phyloP scores from a whole-genome alignment of 768 basidiomycete genomes.

The Goffeauzyma gilvescens region DNA sequence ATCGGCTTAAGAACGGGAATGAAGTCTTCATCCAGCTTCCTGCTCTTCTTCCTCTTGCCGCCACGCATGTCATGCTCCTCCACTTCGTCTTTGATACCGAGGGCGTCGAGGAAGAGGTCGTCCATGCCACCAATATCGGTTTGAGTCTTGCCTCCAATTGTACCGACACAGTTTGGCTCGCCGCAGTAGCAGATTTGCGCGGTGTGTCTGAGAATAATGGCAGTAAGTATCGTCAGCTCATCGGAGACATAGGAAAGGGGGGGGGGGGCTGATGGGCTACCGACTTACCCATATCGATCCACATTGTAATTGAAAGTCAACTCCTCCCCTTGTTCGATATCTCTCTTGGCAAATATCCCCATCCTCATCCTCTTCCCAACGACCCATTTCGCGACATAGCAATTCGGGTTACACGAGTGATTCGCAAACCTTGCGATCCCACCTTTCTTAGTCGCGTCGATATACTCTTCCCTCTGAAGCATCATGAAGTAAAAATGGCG shows the following conservation, averaged over 20 bases:
- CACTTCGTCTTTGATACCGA: conserved; percentile 83
- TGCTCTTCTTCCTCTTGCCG: conserved; percentile 67
- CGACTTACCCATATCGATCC: conserved; percentile 81
- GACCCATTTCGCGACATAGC: conserved; percentile 96
- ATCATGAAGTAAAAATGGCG: conserved; percentile 99
- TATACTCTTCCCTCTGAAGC: conserved; percentile 96
- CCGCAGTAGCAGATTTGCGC: conserved; percentile 90
- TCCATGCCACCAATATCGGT: conserved; percentile 89
- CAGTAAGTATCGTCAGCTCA: background rate
- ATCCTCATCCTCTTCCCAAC: conserved; percentile 73
- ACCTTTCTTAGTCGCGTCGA: conserved; percentile 92
- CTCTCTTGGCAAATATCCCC: conserved; percentile 82
- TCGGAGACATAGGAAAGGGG: background rate
- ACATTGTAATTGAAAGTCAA: conserved; percentile 99
- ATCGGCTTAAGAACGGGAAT: conserved; percentile 61
- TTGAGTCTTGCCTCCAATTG: conserved; percentile 94
- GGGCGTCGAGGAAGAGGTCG: conserved; percentile 79
- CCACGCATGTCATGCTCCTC: conserved; percentile 70
- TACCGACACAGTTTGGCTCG: conserved; percentile 84
- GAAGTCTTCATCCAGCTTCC: conserved; percentile 88
- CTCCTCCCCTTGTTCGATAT: conserved; percentile 61
- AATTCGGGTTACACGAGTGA: conserved; percentile 93
- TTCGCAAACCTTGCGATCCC: conserved; percentile 95
- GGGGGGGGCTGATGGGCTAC: background rate
- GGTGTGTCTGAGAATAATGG: conserved; percentile 51